Evolutionary conservation across 495 filamentous ascomycete genomes (phyloP).

Genomic region (Haplographium delicatum): DNA sequence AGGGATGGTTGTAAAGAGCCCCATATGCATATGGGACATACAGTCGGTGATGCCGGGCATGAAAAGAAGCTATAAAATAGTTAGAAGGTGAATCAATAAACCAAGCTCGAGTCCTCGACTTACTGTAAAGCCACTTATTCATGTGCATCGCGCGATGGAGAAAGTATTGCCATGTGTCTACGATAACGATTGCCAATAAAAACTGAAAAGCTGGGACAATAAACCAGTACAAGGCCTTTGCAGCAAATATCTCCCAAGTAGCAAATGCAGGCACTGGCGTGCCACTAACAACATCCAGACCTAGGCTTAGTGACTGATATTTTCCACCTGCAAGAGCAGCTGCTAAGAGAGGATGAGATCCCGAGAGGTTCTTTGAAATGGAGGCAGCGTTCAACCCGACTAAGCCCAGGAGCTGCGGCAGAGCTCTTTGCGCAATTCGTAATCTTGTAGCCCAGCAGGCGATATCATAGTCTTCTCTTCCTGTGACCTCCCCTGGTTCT

Average conservation of each 20-base stretch:
- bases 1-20: constrained; percentile 90
- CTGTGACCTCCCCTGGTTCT: constrained; percentile 59
- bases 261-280: constrained; percentile 49
- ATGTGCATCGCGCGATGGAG: constrained; percentile 90
- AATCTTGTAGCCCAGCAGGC: constrained; percentile 75
- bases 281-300: constrained; percentile 39
- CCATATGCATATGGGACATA: constrained; percentile 98
- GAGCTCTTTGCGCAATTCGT: constrained; percentile 59
- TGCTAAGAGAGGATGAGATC: constrained; percentile 58
- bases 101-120: background rate
- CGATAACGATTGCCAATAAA: constrained; percentile 58
- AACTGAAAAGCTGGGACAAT: constrained; percentile 73
- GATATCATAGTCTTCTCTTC: constrained; percentile 77
- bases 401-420: constrained; percentile 55
- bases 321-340: constrained; percentile 65
- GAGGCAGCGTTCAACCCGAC: constrained; percentile 52
- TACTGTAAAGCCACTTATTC: constrained; percentile 95
- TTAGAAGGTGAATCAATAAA: constrained; percentile 13
- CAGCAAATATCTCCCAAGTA: constrained; percentile 70
- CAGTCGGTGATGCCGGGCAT: constrained; percentile 90
- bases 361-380: constrained; percentile 50
- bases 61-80: constrained; percentile 61
- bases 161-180: constrained; percentile 98
- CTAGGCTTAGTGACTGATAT: constrained; percentile 54
- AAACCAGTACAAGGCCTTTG: constrained; percentile 72